Conservation (phyloP, 1,139 yeast genomes). For the Trichomonascaceae sp. region DNA sequence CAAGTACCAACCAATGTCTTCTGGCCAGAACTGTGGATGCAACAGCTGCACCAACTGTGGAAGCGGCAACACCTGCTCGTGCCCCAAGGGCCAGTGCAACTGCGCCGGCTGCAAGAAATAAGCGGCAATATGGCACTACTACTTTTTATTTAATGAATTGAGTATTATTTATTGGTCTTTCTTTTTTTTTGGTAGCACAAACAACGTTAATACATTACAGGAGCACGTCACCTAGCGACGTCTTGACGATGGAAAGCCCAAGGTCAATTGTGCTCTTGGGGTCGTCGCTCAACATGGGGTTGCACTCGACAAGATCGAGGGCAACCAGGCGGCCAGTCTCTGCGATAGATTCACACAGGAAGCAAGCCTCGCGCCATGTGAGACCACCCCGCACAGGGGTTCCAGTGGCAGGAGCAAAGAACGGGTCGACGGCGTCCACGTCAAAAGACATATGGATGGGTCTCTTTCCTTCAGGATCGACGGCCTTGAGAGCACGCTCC, state of each 20-base stretch:
- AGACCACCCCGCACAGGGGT: slow-evolving; percentile 96
- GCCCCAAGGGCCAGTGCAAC: slow-evolving; percentile 10
- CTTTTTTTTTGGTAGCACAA: neutral
- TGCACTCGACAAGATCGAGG: slow-evolving; percentile 86
- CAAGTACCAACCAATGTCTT: too few relatives aligned
- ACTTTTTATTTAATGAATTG: too few relatives aligned
- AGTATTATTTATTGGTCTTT: neutral
- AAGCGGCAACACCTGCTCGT: slow-evolving; percentile 8
- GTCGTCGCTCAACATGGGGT: slow-evolving; percentile 69
- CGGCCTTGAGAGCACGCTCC: slow-evolving; percentile 74
- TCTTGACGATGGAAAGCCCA: slow-evolving; percentile 83
- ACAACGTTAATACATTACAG: slow-evolving; percentile 30
- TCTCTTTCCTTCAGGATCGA: slow-evolving; percentile 58
- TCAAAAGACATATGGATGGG: slow-evolving; percentile 91
- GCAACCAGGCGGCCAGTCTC: slow-evolving; percentile 77
- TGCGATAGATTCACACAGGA: slow-evolving; percentile 83
- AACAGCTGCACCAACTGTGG: slow-evolving; percentile 7
- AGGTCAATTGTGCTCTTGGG: slow-evolving; percentile 77
- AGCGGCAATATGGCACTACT: too few relatives aligned
- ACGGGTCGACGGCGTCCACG: slow-evolving; percentile 94
- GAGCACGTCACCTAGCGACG: slow-evolving; percentile 88
- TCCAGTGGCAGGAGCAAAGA: slow-evolving; percentile 92
- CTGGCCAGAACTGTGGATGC: slow-evolving; percentile 10
- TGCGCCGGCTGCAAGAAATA: slow-evolving; percentile 11
- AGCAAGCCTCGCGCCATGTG: slow-evolving; percentile 87